Evolutionary conservation across 257 asterid species (phyloP).

Genomic region (Lycium ferocissimum): DNA sequence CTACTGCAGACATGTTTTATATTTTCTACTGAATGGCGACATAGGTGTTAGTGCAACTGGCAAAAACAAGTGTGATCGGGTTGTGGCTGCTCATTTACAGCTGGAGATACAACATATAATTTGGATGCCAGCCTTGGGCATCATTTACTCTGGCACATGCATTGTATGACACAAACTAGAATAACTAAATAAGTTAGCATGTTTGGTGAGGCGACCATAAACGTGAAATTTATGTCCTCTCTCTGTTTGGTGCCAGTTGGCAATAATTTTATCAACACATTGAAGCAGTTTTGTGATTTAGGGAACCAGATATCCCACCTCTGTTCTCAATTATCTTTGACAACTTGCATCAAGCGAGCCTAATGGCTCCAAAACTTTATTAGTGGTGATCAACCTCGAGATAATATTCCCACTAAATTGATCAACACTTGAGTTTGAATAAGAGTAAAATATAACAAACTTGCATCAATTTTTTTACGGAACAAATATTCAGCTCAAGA

Average conservation of each 20-base stretch:
- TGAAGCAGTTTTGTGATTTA: not conserved
- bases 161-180: not conserved
- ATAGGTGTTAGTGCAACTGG: not conserved
- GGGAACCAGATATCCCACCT: not conserved
- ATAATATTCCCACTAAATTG: not conserved
- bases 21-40: not conserved
- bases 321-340: not conserved
- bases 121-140: not conserved
- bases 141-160: not conserved
- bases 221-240: not conserved
- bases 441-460: not conserved
- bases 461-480: not conserved
- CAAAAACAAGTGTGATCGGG: not conserved
- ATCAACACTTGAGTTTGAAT: not conserved
- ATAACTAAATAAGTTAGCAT: not conserved
- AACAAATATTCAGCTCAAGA: not conserved
- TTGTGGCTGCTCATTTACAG: conserved; percentile 11
- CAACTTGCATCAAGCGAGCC: not conserved
- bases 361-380: not conserved
- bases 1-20: conserved; percentile 22
- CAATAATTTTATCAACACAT: not conserved
- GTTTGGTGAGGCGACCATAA: not conserved
- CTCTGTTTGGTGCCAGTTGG: not conserved
- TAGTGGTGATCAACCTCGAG: not conserved
- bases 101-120: not conserved